Evolutionary conservation across 306 rosid genomes (phyloP), one percentile per base, ranked within the genome.

Genomic region (Crataegus laevigata): DNA sequence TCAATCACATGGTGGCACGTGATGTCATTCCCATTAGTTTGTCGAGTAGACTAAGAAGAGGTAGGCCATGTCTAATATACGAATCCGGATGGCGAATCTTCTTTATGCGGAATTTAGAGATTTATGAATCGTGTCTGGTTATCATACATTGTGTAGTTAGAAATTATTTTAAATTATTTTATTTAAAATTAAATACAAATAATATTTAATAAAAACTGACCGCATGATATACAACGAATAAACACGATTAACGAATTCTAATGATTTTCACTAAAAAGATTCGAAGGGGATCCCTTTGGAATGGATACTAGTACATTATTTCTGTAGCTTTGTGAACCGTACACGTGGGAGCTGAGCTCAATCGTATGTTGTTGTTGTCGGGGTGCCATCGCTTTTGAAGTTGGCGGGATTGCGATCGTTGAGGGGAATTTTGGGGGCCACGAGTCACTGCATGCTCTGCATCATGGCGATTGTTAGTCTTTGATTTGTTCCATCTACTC

Each of bases 81-180:
- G 36, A 34, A 1, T 34, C 36, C 36, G 0, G 8, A 34, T 34
- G 36, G 0, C 38, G 38, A 2, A 34, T 34, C 2, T 1, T 34
- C 1, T 34, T 34, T 34, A 1, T 0, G 1, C 5, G 1, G 8
- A 34, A 0, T 1, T 6, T 0, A 0, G 8, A 6, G 0, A 34
- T 30, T 4, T 4, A 0, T 30, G 5, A 30, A 30, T 34, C 0
- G 1, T 34, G 8, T 34, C 1, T 0, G 8, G 6, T 1, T 0
- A 36, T 36, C 0, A 2, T 36, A 36, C 7, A 36, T 36, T 1
- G 0, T 36, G 0, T 0, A 0, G 1, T 7, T 0, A 7, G 0
- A 36, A 7, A 7, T 36, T 36, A 36, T 6, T 32, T 32, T 6
- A 32, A 32, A 32, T 32, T 5, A 5, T 5, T 7, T 7, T 36